phyloP scores from a whole-genome alignment of 208 protist genomes.

The Trypanosoma melophagium region DNA sequence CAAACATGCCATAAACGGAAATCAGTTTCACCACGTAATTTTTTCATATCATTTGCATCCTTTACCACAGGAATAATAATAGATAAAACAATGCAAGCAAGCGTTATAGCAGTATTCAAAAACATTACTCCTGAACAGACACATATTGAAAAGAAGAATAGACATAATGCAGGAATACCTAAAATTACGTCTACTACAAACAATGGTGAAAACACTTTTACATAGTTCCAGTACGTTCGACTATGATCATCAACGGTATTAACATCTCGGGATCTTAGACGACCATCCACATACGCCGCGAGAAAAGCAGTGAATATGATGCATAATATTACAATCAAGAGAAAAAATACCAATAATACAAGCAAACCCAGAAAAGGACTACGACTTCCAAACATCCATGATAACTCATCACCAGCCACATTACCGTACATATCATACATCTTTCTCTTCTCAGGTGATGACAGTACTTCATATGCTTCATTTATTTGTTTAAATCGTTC shows the following conservation, averaged over 20 bases:
- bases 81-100: slow-evolving; percentile 45
- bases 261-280: slow-evolving; percentile 19
- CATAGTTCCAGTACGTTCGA: slow-evolving; percentile 56
- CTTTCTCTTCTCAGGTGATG: slow-evolving; percentile 49
- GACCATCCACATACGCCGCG: slow-evolving; percentile 42
- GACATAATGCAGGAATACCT: slow-evolving; percentile 27
- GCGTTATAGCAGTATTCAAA: slow-evolving; percentile 16
- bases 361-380: slow-evolving; percentile 22
- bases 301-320: slow-evolving; percentile 73
- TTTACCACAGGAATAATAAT: slow-evolving; percentile 71
- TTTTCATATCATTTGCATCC: slow-evolving; percentile 49
- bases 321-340: slow-evolving; percentile 36
- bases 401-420: slow-evolving; percentile 41
- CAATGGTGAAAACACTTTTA: slow-evolving; percentile 67
- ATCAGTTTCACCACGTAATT: slow-evolving; percentile 31
- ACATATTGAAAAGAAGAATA: slow-evolving; percentile 19
- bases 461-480: slow-evolving; percentile 92
- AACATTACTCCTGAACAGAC: not conserved
- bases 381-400: slow-evolving; percentile 7
- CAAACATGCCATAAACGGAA: slow-evolving; percentile 61
- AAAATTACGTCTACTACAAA: slow-evolving; percentile 56
- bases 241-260: slow-evolving; percentile 8
- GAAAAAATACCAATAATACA: slow-evolving; percentile 18
- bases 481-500: slow-evolving; percentile 64
- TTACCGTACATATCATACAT: slow-evolving; percentile 74